Evolutionary conservation across 2,329 filamentous ascomycete species (phyloP).

Genomic region (Cyphellophora europaea): DNA sequence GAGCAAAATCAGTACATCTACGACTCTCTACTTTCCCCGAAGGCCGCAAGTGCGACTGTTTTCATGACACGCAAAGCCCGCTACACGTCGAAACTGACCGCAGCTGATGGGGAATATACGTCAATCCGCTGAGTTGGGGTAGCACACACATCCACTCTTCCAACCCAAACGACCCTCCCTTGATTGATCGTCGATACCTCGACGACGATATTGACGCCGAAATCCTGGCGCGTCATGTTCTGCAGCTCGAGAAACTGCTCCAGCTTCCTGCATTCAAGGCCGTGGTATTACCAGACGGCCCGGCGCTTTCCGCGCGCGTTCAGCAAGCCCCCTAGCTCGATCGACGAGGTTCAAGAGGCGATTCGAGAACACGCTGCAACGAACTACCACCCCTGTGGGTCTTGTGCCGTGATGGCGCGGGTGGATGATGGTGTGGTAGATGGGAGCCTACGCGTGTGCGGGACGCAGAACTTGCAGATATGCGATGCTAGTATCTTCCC

Average conservation of each 20-base stretch:
- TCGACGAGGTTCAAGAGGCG: background rate
- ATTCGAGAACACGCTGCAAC: background rate
- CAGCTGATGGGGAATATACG: background rate
- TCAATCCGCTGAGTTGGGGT: slow-evolving; percentile 30
- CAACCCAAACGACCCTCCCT: slow-evolving; percentile 25
- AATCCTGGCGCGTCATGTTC: slow-evolving; percentile 23
- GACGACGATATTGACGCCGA: slow-evolving; percentile 33
- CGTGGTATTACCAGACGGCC: slow-evolving; percentile 13
- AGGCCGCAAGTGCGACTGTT: background rate
- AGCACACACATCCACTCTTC: slow-evolving; percentile 34
- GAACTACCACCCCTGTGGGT: background rate
- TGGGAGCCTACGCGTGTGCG: slow-evolving; percentile 20
- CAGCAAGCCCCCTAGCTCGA: background rate
- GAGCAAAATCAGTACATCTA: background rate
- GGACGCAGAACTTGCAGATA: slow-evolving; percentile 19
- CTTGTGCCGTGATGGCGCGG: slow-evolving; percentile 1
- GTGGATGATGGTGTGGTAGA: slow-evolving; percentile 20
- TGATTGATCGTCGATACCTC: slow-evolving; percentile 37
- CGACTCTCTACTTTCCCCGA: background rate
- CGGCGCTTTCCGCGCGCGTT: background rate
- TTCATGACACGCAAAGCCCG: background rate
- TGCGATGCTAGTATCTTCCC: slow-evolving; percentile 22
- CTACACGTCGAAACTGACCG: background rate
- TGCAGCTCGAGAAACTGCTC: slow-evolving; percentile 6
- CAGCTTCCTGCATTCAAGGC: slow-evolving; percentile 4